Evolutionary conservation across 2,329 filamentous ascomycete genomes (phyloP).

Genomic region (Alternaria novae-zelandiae): DNA sequence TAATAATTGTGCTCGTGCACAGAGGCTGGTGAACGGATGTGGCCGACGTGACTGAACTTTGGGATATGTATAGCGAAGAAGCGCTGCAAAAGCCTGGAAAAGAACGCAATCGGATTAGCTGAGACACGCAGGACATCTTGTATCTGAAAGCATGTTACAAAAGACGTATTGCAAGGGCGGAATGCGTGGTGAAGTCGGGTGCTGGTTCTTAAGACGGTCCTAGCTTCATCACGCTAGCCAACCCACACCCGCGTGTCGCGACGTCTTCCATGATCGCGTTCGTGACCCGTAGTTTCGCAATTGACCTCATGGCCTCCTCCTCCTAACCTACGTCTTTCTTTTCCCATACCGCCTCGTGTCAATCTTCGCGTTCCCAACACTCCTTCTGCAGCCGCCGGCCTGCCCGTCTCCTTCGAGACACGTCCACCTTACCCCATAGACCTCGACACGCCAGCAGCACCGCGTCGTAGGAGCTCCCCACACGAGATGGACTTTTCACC

Average conservation of each 20-base stretch:
- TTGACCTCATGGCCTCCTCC: constrained; percentile 46
- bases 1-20: constrained; percentile 39
- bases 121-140: constrained; percentile 3
- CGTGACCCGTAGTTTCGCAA: constrained; percentile 37
- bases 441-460: constrained; percentile 36
- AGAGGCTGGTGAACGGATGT: constrained; percentile 26
- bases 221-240: constrained; percentile 28
- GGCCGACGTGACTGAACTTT: constrained; percentile 17
- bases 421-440: constrained; percentile 27
- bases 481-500: constrained; percentile 44
- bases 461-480: constrained; percentile 34
- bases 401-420: constrained; percentile 32
- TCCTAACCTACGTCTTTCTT: constrained; percentile 33
- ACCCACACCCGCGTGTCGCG: constrained; percentile 21
- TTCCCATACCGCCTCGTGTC: constrained; percentile 16
- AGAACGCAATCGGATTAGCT: not conserved
- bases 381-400: constrained; percentile 31
- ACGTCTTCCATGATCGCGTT: constrained; percentile 26
- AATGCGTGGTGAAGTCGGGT: constrained; percentile 25
- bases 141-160: constrained; percentile 1
- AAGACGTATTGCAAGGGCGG: constrained; percentile 17
- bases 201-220: constrained; percentile 27
- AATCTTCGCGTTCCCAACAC: constrained; percentile 19
- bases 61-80: not conserved
- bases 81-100: not conserved